Conservation (phyloP, 1,284 basidiomycete genomes). For the Cutaneotrichosporon dermatis region DNA sequence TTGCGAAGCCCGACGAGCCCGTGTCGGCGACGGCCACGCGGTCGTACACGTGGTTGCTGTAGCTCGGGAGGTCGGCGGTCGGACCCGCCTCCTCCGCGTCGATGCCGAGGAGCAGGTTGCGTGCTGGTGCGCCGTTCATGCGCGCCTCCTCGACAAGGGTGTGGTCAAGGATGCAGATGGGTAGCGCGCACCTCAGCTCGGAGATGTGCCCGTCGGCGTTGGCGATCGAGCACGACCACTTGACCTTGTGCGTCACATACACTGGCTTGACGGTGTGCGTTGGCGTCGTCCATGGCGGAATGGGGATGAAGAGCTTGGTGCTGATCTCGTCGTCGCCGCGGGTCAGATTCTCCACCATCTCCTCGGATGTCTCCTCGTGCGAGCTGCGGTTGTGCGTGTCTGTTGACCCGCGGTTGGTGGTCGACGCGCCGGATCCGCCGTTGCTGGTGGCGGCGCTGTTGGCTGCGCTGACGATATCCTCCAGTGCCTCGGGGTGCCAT, state of each 20-base stretch:
- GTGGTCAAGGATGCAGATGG: slow-evolving; percentile 72
- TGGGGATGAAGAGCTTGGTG: slow-evolving; percentile 49
- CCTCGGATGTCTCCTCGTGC: not conserved
- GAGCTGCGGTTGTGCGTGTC: not conserved
- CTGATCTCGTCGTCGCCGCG: slow-evolving; percentile 52
- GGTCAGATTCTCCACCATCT: slow-evolving; percentile 25
- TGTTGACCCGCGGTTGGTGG: not conserved
- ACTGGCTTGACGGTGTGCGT: slow-evolving; percentile 64
- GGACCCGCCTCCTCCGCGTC: slow-evolving; percentile 55
- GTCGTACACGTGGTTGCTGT: slow-evolving; percentile 80
- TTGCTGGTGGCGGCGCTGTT: not conserved
- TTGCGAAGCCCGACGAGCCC: slow-evolving; percentile 23
- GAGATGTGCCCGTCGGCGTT: slow-evolving; percentile 86
- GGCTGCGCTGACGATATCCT: not conserved
- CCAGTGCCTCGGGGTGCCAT: slow-evolving; percentile 3
- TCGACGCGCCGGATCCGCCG: not conserved
- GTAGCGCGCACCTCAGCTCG: slow-evolving; percentile 84
- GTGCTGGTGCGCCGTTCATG: slow-evolving; percentile 63
- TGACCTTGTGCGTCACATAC: slow-evolving; percentile 61
- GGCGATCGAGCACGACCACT: slow-evolving; percentile 60
- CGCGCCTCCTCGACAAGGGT: slow-evolving; percentile 69
- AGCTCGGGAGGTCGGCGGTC: slow-evolving; percentile 70
- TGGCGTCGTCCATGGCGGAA: slow-evolving; percentile 54
- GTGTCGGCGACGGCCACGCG: slow-evolving; percentile 71
- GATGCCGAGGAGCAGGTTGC: slow-evolving; percentile 61